These are phyloP conservation scores for Hydrangea macrophylla DNA, from an alignment of 148 eudicot genomes.

Conservation along the genomic window DNA sequence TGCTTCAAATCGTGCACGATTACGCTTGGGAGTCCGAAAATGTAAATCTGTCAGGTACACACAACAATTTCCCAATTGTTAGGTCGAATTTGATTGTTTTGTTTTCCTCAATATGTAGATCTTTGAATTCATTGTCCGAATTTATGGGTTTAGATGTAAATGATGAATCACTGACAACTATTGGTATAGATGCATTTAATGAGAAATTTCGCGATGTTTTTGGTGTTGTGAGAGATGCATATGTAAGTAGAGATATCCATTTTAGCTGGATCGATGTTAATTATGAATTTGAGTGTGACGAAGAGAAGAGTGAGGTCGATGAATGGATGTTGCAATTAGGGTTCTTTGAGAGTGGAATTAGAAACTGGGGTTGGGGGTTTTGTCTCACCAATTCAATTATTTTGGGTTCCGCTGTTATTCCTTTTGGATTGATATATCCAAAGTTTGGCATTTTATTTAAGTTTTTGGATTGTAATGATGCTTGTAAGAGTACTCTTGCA, in stretches of 20 bases:
- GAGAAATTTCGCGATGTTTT: slow-evolving; percentile 41
- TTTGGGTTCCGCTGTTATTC: slow-evolving; percentile 69
- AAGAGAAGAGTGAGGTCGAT: slow-evolving; percentile 15
- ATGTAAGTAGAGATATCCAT: slow-evolving; percentile 60
- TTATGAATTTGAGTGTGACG: slow-evolving; percentile 17
- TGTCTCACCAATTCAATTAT: slow-evolving; percentile 58
- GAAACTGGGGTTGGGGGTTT: slow-evolving; percentile 72
- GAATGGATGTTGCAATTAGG: slow-evolving; percentile 20
- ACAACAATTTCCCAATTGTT: slow-evolving; percentile 10
- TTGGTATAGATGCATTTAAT: slow-evolving; percentile 26
- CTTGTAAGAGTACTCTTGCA: slow-evolving; percentile 28
- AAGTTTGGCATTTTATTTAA: slow-evolving; percentile 43
- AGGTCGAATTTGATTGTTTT: slow-evolving; percentile 71
- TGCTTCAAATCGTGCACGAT: slow-evolving; percentile 59
- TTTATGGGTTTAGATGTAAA: slow-evolving; percentile 30
- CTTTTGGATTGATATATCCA: slow-evolving; percentile 77
- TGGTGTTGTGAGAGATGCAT: slow-evolving; percentile 51
- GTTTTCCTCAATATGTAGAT: slow-evolving; percentile 52
- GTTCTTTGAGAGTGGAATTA: slow-evolving; percentile 36
- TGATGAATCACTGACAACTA: slow-evolving; percentile 19
- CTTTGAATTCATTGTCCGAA: slow-evolving; percentile 31
- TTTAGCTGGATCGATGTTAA: slow-evolving; percentile 75
- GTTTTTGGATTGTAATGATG: slow-evolving; percentile 17
- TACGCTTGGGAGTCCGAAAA: slow-evolving; percentile 52
- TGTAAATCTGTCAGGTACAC: slow-evolving; percentile 26